These are phyloP conservation scores for Digitaria exilis DNA, from an alignment of 202 grass and related monocot species.

Conservation along the genomic window DNA sequence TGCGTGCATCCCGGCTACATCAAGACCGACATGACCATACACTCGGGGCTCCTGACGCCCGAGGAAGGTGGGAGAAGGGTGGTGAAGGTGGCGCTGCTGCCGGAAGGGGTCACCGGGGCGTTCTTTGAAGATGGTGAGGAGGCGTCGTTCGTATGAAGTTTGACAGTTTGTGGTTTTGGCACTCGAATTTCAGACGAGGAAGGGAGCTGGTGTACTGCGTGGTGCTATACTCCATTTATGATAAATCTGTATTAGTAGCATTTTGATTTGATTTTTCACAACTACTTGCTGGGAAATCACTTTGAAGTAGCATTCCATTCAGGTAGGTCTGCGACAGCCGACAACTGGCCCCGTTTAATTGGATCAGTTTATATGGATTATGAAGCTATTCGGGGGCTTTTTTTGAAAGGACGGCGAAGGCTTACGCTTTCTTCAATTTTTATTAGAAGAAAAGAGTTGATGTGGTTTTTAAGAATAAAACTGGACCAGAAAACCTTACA, in stretches of 20 bases:
- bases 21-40: conserved; percentile 47
- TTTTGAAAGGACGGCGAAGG: no score
- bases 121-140: conserved; percentile 49
- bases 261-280: not conserved
- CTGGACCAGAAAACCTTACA: no score
- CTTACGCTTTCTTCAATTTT: no score
- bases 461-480: no score
- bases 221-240: no score
- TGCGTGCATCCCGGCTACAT: conserved; percentile 61
- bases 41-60: conserved; percentile 39
- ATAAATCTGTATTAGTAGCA: no score
- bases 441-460: no score
- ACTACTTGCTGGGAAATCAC: not conserved
- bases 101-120: conserved; percentile 43
- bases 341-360: not conserved
- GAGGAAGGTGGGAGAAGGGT: conserved; percentile 53
- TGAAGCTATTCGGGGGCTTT: not conserved
- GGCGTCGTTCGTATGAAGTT: conserved; percentile 54
- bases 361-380: not conserved
- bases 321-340: not conserved
- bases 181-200: not conserved
- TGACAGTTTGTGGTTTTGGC: not conserved
- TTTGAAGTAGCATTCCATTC: not conserved
- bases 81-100: conserved; percentile 41
- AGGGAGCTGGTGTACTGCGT: no score